Percentiles rank a stretch among this genome's conserved stretches.
Evolutionary conservation across 2,329 filamentous ascomycete genomes (phyloP).

Genomic region (Neofusicoccum parvum): DNA sequence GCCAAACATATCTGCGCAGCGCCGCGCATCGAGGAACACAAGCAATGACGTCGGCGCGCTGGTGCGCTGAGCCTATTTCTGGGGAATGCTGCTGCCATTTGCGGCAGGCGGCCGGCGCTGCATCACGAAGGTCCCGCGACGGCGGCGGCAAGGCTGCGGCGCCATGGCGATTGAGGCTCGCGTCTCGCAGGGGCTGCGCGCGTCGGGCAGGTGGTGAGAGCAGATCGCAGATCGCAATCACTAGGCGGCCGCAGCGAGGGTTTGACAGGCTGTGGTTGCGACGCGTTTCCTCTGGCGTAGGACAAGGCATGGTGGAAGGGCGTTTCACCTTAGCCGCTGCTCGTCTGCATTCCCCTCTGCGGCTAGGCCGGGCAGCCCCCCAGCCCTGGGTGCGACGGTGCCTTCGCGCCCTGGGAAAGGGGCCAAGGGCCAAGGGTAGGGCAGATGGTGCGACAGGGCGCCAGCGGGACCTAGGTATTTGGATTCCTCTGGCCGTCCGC

Average conservation of each 20-base stretch:
- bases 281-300: background rate
- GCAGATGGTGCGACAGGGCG: background rate
- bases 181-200: background rate
- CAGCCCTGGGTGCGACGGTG: too few species aligned
- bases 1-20: too few species aligned
- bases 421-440: background rate
- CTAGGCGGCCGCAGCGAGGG: background rate
- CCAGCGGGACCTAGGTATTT: too few species aligned
- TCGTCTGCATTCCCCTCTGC: conserved; percentile 11
- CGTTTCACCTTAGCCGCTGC: conserved; percentile 15
- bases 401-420: background rate
- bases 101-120: background rate
- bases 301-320: background rate
- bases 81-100: conserved; percentile 12
- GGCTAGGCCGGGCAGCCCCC: background rate
- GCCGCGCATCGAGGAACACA: background rate
- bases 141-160: background rate
- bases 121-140: background rate
- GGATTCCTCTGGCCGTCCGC: too few species aligned
- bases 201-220: background rate
- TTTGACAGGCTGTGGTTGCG: conserved; percentile 5
- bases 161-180: background rate
- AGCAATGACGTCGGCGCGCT: background rate
- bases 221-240: conserved; percentile 12
- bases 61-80: background rate